phyloP scores from a whole-genome alignment of 192 early-diverging fungal genomes.

The Entrophospora sp. region DNA sequence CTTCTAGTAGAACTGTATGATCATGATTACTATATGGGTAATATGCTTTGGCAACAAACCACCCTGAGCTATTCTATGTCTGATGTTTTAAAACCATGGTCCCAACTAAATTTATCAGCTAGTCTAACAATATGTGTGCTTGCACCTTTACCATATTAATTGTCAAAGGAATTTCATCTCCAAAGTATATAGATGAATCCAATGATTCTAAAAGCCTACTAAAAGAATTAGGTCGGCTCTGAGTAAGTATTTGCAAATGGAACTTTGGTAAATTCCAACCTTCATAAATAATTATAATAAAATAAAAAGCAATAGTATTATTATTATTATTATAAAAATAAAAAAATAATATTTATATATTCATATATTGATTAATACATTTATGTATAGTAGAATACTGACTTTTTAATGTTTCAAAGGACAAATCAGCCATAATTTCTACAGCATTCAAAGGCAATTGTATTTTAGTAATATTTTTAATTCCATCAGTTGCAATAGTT shows the following conservation, averaged over 20 bases:
- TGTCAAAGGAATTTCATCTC: slow-evolving; percentile 40
- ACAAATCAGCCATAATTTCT: slow-evolving; percentile 39
- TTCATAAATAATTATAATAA: slow-evolving; percentile 12
- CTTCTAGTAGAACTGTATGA: slow-evolving; percentile 48
- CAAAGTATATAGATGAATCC: slow-evolving; percentile 35
- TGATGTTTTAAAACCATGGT: slow-evolving; percentile 37
- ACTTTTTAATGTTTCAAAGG: slow-evolving; percentile 41
- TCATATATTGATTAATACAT: background rate
- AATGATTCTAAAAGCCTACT: slow-evolving; percentile 44
- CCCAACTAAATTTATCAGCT: slow-evolving; percentile 38
- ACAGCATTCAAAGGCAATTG: slow-evolving; percentile 30
- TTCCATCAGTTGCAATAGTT: background rate
- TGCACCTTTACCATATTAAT: slow-evolving; percentile 48
- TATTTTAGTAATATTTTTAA: slow-evolving; percentile 22
- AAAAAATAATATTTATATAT: background rate
- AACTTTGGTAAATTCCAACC: slow-evolving; percentile 45
- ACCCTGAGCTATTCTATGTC: slow-evolving; percentile 45
- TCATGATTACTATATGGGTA: slow-evolving; percentile 45
- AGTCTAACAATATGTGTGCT: slow-evolving; percentile 41
- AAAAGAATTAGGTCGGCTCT: slow-evolving; percentile 48
- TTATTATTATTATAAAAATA: background rate
- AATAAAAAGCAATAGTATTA: too few species aligned
- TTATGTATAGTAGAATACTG: slow-evolving; percentile 10
- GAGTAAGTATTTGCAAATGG: slow-evolving; percentile 46
- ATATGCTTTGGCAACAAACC: slow-evolving; percentile 54